These are phyloP conservation scores for Allomyces macrogynus DNA, from an alignment of 192 early-diverging fungal species.

Conservation along the genomic window DNA sequence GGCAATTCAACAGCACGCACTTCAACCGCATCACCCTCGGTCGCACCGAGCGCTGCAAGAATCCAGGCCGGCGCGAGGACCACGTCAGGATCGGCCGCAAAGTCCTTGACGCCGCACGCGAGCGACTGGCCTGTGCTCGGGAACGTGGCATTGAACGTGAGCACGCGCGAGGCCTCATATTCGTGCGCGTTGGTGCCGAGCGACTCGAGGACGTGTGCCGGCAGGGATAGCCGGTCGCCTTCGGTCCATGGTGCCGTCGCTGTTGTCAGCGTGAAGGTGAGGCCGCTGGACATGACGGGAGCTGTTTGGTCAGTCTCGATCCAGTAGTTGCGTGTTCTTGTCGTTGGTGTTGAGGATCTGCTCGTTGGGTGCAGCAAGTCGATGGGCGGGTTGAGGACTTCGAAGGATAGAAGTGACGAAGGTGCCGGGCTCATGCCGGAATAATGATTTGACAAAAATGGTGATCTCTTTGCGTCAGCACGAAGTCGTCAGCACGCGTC, in stretches of 20 bases:
- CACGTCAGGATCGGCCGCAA: not conserved
- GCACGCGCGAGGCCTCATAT: no score
- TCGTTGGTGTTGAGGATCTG: no score
- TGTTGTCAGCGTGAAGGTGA: not conserved
- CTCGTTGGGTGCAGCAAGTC: no score
- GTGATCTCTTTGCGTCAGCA: no score
- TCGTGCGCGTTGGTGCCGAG: not conserved
- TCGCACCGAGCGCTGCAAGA: not conserved
- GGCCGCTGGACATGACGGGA: no score
- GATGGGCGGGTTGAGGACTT: no score
- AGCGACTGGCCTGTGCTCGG: not conserved
- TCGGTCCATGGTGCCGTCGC: not conserved
- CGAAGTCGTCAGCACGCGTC: no score
- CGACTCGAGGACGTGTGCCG: not conserved
- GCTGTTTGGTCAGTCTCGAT: no score
- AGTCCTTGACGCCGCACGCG: not conserved
- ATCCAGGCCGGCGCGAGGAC: not conserved
- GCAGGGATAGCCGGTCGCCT: not conserved
- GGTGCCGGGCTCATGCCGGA: no score
- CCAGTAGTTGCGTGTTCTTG: no score
- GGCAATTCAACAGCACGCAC: not conserved
- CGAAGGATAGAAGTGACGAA: no score
- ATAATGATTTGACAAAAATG: no score
- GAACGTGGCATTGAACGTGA: not conserved
- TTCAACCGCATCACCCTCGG: not conserved